Conservation (phyloP, 805 yeast species). For the Saturnispora silvae region DNA sequence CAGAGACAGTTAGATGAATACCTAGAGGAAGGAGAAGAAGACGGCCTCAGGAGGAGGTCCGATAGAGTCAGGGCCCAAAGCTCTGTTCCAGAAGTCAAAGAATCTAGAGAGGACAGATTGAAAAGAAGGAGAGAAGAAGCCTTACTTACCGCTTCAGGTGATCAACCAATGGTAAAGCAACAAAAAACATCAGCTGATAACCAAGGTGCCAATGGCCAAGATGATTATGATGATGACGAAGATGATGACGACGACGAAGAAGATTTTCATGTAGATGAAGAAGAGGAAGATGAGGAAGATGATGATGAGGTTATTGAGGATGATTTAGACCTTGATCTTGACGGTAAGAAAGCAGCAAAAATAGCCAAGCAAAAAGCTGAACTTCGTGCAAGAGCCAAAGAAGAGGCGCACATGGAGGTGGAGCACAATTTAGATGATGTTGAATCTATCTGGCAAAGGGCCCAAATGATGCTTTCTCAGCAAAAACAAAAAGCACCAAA, state of each 20-base stretch:
- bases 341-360: not conserved
- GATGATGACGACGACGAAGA: constrained; percentile 7
- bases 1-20: constrained; percentile 22
- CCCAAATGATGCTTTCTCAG: not conserved
- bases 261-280: constrained; percentile 4
- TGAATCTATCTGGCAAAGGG: not conserved
- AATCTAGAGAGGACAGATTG: constrained; percentile 27
- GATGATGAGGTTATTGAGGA: not conserved
- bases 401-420: not conserved
- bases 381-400: not conserved
- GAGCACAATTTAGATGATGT: not conserved
- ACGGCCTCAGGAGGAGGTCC: constrained; percentile 23
- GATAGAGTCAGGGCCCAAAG: constrained; percentile 35
- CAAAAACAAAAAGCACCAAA: not conserved
- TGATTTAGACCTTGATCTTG: not conserved
- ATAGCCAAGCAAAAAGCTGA: not conserved
- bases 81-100: constrained; percentile 14
- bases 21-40: constrained; percentile 5
- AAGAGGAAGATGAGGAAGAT: constrained; percentile 1
- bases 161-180: not conserved
- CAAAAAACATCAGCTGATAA: not conserved
- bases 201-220: not conserved
- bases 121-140: constrained; percentile 12
- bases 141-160: not conserved
- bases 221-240: constrained; percentile 2